A percentile compares a stretch with the other conserved stretches of the same genome.
phyloP scores from a whole-genome alignment of 1,284 basidiomycete species.

The Moniliophthora roreri region DNA sequence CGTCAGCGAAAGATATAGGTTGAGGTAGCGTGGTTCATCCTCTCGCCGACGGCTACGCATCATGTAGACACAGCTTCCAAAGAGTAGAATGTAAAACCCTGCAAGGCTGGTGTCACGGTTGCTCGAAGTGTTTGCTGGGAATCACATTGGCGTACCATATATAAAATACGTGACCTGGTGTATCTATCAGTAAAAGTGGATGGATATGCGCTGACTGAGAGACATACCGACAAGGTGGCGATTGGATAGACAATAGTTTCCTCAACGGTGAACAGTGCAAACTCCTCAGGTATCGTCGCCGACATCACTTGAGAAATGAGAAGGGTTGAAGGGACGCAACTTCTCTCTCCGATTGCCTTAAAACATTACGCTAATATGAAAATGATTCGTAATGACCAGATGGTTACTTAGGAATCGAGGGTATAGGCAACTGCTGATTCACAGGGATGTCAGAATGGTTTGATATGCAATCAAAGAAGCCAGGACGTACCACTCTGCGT shows the following conservation, averaged over 20 bases:
- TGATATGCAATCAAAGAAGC: too few species aligned
- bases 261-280: not conserved
- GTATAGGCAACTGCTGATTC: too few species aligned
- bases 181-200: not conserved
- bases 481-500: too few species aligned
- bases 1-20: not conserved
- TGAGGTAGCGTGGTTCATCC: not conserved
- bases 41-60: not conserved
- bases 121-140: not conserved
- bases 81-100: conserved; percentile 2
- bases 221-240: conserved; percentile 1
- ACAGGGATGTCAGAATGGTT: too few species aligned
- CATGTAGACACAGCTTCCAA: not conserved
- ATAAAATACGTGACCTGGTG: conserved; percentile 2
- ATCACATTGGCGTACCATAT: not conserved
- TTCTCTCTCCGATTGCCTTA: too few species aligned
- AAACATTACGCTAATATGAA: too few species aligned
- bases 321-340: too few species aligned
- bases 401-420: too few species aligned
- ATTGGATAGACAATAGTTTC: not conserved
- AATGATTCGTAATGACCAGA: too few species aligned
- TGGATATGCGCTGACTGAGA: not conserved
- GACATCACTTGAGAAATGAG: too few species aligned
- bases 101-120: not conserved
- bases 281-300: too few species aligned